Evolutionary conservation across 257 asterid species (phyloP).

Genomic region (Henckelia pumila): DNA sequence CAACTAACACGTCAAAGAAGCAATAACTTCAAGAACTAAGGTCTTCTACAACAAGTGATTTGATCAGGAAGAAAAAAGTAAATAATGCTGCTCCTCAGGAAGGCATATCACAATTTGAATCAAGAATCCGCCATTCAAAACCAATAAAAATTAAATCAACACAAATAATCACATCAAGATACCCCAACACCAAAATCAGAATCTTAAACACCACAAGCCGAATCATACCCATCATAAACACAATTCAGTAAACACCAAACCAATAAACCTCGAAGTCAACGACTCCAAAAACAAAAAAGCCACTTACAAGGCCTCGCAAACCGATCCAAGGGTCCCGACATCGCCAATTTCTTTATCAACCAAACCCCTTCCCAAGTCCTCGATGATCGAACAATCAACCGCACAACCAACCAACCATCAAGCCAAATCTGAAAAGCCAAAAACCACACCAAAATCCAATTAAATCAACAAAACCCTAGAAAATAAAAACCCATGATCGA

Average conservation of each 20-base stretch:
- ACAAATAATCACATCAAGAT: conserved; percentile 9
- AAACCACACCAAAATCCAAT: conserved; percentile 8
- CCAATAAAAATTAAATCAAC: conserved; percentile 16
- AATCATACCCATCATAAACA: neutral
- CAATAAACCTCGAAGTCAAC: conserved; percentile 4
- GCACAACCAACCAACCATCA: conserved; percentile 29
- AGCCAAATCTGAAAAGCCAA: conserved; percentile 15
- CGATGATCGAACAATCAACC: conserved; percentile 20
- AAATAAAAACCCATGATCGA: conserved; percentile 19
- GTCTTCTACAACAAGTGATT: neutral
- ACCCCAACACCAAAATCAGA: conserved; percentile 3
- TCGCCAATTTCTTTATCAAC: conserved; percentile 29
- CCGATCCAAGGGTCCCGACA: conserved; percentile 96
- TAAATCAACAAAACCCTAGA: neutral
- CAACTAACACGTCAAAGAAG: neutral
- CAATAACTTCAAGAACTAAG: conserved; percentile 8
- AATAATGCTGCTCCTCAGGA: conserved; percentile 11
- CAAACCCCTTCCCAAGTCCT: conserved; percentile 13
- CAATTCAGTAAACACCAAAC: neutral
- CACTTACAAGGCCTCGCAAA: conserved; percentile 87
- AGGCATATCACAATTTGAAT: conserved; percentile 6
- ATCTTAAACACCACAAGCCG: conserved; percentile 7
- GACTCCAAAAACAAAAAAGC: neutral
- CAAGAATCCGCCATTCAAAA: neutral
- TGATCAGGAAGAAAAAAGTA: neutral